Conservation (phyloP, 805 yeast genomes). For the Kazachstania kunashirensis region DNA sequence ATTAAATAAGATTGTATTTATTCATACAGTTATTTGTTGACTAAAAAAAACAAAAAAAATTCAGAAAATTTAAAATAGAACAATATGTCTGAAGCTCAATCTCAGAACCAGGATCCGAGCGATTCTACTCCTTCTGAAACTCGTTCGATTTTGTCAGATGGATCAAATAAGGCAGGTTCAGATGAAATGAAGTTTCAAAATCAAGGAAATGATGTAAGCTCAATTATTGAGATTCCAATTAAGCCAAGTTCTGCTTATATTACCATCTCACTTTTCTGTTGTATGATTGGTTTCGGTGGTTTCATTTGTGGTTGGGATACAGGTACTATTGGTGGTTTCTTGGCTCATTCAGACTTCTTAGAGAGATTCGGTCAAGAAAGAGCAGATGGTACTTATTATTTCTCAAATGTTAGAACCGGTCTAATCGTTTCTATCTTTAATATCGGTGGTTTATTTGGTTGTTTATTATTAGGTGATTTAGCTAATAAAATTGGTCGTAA, state of each 20-base stretch:
- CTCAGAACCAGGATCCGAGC: neutral
- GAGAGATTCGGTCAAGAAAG: constrained; percentile 40
- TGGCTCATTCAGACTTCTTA: constrained; percentile 47
- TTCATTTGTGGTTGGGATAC: constrained; percentile 3
- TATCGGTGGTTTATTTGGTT: constrained; percentile 63
- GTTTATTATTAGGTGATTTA: constrained; percentile 57
- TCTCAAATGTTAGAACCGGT: constrained; percentile 40
- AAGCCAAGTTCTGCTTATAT: constrained; percentile 8
- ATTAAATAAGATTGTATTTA: neutral
- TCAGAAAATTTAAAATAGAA: neutral
- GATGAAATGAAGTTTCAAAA: neutral
- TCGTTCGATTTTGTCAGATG: neutral
- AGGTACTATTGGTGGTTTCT: constrained; percentile 60
- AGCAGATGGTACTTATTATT: constrained; percentile 32
- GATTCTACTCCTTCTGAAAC: neutral
- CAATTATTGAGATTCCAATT: neutral
- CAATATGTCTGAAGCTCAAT: constrained; percentile 1
- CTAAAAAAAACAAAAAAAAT: no score
- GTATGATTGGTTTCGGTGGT: constrained; percentile 33
- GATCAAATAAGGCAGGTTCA: neutral
- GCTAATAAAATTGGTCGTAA: constrained; percentile 63
- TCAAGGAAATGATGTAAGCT: neutral
- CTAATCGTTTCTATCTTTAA: constrained; percentile 48
- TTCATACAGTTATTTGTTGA: no score
- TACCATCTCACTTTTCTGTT: constrained; percentile 15